Conservation (phyloP, 768 basidiomycete genomes). For the Boletus bicolor region DNA sequence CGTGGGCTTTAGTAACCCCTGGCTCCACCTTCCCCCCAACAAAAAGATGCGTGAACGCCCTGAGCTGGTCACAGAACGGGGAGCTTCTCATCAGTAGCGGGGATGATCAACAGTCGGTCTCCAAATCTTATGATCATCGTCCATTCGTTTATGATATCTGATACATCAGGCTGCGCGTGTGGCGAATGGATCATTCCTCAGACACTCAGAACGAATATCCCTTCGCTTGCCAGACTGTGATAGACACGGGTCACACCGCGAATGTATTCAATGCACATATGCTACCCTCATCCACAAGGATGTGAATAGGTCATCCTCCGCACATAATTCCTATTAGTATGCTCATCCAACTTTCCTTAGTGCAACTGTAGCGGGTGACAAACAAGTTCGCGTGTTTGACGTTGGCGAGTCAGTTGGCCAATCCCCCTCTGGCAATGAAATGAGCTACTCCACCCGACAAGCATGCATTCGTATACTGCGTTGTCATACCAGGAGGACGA, state of each 20-base stretch:
- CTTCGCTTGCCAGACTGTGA: constrained; percentile 62
- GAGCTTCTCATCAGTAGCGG: constrained; percentile 65
- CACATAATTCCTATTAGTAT: constrained; percentile 1
- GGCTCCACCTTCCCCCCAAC: neutral
- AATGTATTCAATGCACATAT: constrained; percentile 87
- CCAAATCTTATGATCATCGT: neutral
- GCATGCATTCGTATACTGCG: constrained; percentile 52
- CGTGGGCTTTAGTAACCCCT: neutral
- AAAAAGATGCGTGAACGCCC: constrained; percentile 69
- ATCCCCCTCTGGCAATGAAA: constrained; percentile 41
- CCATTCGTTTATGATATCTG: constrained; percentile 2
- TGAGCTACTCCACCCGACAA: constrained; percentile 43
- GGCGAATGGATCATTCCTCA: constrained; percentile 54
- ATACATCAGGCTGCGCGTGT: constrained; percentile 62
- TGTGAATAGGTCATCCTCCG: constrained; percentile 47
- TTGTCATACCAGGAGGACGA: constrained; percentile 73
- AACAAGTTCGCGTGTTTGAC: constrained; percentile 77
- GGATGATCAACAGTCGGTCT: constrained; percentile 64
- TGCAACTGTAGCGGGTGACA: constrained; percentile 72
- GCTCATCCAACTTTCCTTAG: constrained; percentile 33
- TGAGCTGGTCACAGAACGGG: constrained; percentile 70
- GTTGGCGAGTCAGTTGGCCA: constrained; percentile 43
- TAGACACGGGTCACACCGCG: constrained; percentile 72
- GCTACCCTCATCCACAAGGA: constrained; percentile 73
- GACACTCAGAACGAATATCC: constrained; percentile 51